These are phyloP conservation scores for Cerioporus squamosus DNA, from an alignment of 1,284 basidiomycete genomes.

Conservation along the genomic window DNA sequence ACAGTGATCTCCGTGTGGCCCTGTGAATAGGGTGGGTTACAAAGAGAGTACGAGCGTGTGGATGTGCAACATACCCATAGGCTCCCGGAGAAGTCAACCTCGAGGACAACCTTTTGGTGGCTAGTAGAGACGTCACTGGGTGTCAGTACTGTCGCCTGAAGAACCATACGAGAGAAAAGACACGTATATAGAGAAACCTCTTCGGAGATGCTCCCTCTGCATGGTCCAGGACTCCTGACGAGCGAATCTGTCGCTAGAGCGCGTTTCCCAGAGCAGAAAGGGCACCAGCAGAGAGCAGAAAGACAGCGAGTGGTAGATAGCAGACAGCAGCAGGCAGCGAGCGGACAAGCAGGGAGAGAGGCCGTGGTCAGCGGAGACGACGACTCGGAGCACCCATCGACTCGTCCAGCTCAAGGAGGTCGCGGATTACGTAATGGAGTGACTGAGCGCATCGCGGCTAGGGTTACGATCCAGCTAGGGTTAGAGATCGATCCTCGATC, in stretches of 20 bases:
- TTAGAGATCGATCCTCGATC: conserved; percentile 26
- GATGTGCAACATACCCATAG: conserved; percentile 64
- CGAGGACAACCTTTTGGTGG: conserved; percentile 91
- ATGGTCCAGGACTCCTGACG: conserved; percentile 36
- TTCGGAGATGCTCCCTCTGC: conserved; percentile 76
- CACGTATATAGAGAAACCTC: conserved; percentile 88
- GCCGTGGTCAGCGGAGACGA: conserved; percentile 21
- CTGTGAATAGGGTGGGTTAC: conserved; percentile 42
- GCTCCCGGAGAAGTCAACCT: conserved; percentile 83
- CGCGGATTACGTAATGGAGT: conserved; percentile 25
- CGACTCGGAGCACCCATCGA: conserved; percentile 21
- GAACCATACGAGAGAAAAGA: conserved; percentile 31
- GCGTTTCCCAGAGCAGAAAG: conserved; percentile 5
- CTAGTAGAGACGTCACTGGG: conserved; percentile 68
- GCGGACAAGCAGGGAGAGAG: neutral
- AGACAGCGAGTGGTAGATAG: neutral
- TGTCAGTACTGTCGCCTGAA: conserved; percentile 47
- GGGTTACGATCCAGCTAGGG: conserved; percentile 21
- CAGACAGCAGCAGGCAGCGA: neutral
- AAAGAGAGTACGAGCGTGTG: neutral
- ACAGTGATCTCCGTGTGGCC: conserved; percentile 93
- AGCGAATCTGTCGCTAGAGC: conserved; percentile 17
- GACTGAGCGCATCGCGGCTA: conserved; percentile 13
- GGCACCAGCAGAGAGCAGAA: neutral
- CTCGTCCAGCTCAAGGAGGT: conserved; percentile 19